phyloP scores from a whole-genome alignment of 352 stramenopile genomes.

The Phytophthora capsici region DNA sequence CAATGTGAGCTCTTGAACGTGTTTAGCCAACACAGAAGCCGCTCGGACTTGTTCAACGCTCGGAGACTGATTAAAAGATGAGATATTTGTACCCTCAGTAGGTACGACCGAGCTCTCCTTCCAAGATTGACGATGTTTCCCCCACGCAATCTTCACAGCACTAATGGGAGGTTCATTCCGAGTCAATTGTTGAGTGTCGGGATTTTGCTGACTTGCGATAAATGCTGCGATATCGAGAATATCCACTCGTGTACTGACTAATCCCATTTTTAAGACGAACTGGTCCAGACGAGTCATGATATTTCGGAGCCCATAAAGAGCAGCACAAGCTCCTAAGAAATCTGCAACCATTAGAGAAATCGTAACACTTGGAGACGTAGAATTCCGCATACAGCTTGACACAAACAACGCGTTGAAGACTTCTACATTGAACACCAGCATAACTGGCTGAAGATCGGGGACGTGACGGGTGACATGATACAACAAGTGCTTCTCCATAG shows the following conservation, averaged over 20 bases:
- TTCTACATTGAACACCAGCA: slow-evolving; percentile 39
- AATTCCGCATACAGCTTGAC: slow-evolving; percentile 39
- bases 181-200: background rate
- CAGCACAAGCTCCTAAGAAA: slow-evolving; percentile 20
- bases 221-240: slow-evolving; percentile 18
- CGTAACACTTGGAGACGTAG: slow-evolving; percentile 31
- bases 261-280: slow-evolving; percentile 17
- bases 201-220: slow-evolving; percentile 16
- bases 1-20: slow-evolving; percentile 10
- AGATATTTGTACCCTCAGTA: background rate
- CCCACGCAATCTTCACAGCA: slow-evolving; percentile 13
- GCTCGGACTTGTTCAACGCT: too few species aligned
- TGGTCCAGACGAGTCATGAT: slow-evolving; percentile 13
- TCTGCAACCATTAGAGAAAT: slow-evolving; percentile 31
- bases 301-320: slow-evolving; percentile 12
- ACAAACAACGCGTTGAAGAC: slow-evolving; percentile 46
- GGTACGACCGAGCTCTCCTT: slow-evolving; percentile 14
- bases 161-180: too few species aligned
- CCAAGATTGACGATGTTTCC: background rate
- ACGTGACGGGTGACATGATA: slow-evolving; percentile 23
- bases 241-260: slow-evolving; percentile 3
- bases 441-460: slow-evolving; percentile 28
- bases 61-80: too few species aligned
- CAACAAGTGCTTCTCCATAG: slow-evolving; percentile 30
- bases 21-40: background rate